Percentiles rank a stretch among this genome's conserved stretches.
Evolutionary conservation across 176 grass and related monocot species (phyloP).

Genomic region (Thinopyrum elongatum): DNA sequence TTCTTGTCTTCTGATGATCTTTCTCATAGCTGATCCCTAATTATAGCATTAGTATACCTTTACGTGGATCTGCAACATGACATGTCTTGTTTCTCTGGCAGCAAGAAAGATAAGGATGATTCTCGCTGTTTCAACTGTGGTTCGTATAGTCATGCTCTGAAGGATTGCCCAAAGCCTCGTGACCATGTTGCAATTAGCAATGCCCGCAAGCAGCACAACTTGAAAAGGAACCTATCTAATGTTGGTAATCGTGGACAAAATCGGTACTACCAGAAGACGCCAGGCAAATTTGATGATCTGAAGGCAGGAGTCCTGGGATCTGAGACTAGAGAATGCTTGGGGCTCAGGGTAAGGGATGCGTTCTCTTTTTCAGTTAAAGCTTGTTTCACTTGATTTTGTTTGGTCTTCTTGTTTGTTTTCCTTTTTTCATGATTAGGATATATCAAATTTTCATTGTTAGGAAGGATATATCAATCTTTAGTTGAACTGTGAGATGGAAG

Average conservation of each 20-base stretch:
- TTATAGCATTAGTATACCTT: background rate
- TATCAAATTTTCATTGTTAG: background rate
- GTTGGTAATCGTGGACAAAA: constrained; percentile 53
- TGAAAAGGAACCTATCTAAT: constrained; percentile 64
- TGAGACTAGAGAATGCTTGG: constrained; percentile 94
- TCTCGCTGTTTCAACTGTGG: constrained; percentile 98
- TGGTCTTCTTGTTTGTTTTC: background rate
- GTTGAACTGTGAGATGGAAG: constrained; percentile 12
- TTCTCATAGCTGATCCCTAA: constrained; percentile 6
- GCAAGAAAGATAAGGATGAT: constrained; percentile 64
- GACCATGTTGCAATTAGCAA: constrained; percentile 82
- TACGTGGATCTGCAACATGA: constrained; percentile 3
- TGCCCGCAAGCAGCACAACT: constrained; percentile 73
- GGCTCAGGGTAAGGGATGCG: constrained; percentile 67
- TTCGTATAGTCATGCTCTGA: constrained; percentile 85
- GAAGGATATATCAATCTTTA: background rate
- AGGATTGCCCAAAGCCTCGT: constrained; percentile 89
- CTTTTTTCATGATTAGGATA: background rate
- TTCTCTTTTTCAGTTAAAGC: constrained; percentile 10
- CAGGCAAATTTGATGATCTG: constrained; percentile 91
- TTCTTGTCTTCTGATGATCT: background rate
- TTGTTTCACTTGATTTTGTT: constrained; percentile 12
- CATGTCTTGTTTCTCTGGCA: constrained; percentile 23
- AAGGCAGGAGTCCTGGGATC: constrained; percentile 78
- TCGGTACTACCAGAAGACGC: constrained; percentile 80